Percentiles rank a stretch among this genome's conserved stretches.
Conservation (phyloP, 129 eudicot genomes). For the Helichrysum umbraculigerum region DNA sequence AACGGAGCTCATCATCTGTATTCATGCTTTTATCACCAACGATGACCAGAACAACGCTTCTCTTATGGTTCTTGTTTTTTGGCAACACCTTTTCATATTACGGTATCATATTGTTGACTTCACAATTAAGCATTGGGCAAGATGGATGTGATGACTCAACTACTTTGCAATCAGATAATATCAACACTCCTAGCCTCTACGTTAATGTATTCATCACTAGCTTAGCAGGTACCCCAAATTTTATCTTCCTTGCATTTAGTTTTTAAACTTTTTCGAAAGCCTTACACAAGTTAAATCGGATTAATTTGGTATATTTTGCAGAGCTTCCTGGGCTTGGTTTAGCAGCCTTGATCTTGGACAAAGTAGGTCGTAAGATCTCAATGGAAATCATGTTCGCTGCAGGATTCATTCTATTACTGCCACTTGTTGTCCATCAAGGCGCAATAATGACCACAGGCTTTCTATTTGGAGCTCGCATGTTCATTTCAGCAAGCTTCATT, state of each 20-base stretch:
- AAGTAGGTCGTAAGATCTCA: constrained; percentile 62
- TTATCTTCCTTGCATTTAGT: neutral
- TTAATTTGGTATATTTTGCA: constrained; percentile 19
- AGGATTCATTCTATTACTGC: constrained; percentile 49
- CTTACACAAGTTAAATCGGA: neutral
- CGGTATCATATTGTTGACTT: constrained; percentile 70
- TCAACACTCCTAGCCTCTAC: constrained; percentile 43
- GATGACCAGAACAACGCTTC: constrained; percentile 47
- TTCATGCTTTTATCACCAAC: constrained; percentile 53
- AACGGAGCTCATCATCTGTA: constrained; percentile 35
- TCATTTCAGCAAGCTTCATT: constrained; percentile 48
- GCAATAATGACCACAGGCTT: constrained; percentile 42
- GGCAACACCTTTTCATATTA: constrained; percentile 67
- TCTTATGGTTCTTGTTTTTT: constrained; percentile 54
- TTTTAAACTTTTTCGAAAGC: neutral
- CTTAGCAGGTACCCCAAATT: constrained; percentile 28
- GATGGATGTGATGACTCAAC: constrained; percentile 33
- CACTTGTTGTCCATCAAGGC: constrained; percentile 49
- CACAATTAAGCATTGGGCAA: constrained; percentile 50
- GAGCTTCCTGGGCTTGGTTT: constrained; percentile 75
- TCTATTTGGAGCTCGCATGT: constrained; percentile 67
- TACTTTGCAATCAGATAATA: constrained; percentile 18
- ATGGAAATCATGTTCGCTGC: constrained; percentile 57
- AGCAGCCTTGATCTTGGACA: constrained; percentile 61
- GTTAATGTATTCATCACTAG: constrained; percentile 58